Evolutionary conservation across 129 eudicot species (phyloP).

Genomic region (Scalesia atractyloides): DNA sequence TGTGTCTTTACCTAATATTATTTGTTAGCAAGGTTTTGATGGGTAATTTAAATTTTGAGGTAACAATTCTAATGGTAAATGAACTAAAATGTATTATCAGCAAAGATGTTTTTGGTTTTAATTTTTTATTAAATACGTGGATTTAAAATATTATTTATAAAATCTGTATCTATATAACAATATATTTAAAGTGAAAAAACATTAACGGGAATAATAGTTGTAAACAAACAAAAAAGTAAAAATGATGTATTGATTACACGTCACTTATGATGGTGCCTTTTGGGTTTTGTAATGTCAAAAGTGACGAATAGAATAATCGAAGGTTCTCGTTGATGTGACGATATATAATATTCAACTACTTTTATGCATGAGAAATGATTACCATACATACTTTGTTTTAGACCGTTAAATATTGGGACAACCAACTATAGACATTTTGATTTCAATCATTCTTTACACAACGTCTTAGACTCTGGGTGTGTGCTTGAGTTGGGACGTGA

Average conservation of each 20-base stretch:
- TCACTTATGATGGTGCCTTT: neutral
- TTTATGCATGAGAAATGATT: neutral
- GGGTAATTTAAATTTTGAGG: no score
- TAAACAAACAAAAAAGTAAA: neutral
- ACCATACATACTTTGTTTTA: neutral
- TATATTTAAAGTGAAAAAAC: neutral
- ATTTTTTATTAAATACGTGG: neutral
- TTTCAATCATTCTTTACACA: neutral
- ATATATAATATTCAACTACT: neutral
- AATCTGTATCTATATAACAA: no score
- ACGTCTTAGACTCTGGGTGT: no score
- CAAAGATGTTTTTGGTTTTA: neutral
- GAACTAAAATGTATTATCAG: neutral
- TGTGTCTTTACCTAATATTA: no score
- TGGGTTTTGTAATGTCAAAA: neutral
- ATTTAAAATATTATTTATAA: neutral
- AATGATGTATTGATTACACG: neutral
- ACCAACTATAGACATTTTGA: neutral
- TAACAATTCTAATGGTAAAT: neutral
- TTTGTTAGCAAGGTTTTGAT: no score
- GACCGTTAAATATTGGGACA: neutral
- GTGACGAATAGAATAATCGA: slow-evolving; percentile 1
- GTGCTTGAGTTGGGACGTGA: no score
- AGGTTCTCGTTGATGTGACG: neutral
- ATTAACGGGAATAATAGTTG: neutral